Evolutionary conservation across 441 rosid species (phyloP).

Genomic region (Gossypium schwendimanii): DNA sequence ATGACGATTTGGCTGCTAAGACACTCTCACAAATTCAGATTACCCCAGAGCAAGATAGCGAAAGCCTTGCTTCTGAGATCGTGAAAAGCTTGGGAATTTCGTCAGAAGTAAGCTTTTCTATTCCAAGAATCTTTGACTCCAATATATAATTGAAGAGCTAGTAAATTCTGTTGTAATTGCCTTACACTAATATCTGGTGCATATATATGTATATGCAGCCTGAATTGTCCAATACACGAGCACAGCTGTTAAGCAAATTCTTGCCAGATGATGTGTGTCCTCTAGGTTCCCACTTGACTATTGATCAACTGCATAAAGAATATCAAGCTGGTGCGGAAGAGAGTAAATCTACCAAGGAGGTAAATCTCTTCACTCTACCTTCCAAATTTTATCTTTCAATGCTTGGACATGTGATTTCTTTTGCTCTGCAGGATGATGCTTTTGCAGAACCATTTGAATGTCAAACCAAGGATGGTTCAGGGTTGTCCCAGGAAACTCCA

Average conservation of each 20-base stretch:
- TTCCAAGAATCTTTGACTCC: slow-evolving; percentile 10
- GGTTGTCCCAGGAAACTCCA: slow-evolving; percentile 22
- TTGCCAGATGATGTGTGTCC: slow-evolving; percentile 80
- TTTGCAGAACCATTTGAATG: slow-evolving; percentile 36
- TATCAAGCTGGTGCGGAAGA: slow-evolving; percentile 34
- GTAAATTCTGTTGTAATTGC: neutral
- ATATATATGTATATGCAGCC: slow-evolving; percentile 35
- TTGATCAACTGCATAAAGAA: slow-evolving; percentile 35
- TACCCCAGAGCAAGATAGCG: slow-evolving; percentile 50
- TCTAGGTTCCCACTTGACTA: slow-evolving; percentile 53
- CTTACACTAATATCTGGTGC: slow-evolving; percentile 10
- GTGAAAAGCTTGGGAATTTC: slow-evolving; percentile 55
- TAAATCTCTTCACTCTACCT: slow-evolving; percentile 8
- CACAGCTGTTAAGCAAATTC: slow-evolving; percentile 62
- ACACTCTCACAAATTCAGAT: slow-evolving; percentile 51
- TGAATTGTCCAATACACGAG: slow-evolving; percentile 40
- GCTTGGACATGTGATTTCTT: slow-evolving; percentile 8
- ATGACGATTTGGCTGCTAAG: slow-evolving; percentile 55
- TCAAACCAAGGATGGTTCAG: slow-evolving; percentile 26
- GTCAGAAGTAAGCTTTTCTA: slow-evolving; percentile 46
- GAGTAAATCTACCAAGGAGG: slow-evolving; percentile 28
- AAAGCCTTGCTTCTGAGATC: slow-evolving; percentile 59
- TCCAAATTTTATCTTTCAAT: slow-evolving; percentile 3
- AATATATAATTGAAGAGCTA: neutral
- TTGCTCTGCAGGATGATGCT: slow-evolving; percentile 35